These are phyloP conservation scores for Spathaspora gorwiae DNA, from an alignment of 805 yeast genomes.

Conservation along the genomic window DNA sequence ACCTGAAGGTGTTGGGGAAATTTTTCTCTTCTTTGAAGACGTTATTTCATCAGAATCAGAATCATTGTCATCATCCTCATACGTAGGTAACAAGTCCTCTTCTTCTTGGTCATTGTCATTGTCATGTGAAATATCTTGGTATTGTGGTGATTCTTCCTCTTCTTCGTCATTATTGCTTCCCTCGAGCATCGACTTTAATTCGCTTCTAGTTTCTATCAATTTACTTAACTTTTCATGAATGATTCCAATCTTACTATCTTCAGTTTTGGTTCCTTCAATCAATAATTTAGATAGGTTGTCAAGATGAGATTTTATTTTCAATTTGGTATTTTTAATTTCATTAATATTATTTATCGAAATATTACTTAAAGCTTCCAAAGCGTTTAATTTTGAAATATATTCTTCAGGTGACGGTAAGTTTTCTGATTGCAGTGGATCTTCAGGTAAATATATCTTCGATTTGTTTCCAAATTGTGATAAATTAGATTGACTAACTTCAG, in stretches of 20 bases:
- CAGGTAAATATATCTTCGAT: conserved; percentile 32
- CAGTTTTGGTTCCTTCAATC: conserved; percentile 24
- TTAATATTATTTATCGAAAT: conserved; percentile 27
- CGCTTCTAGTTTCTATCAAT: conserved; percentile 25
- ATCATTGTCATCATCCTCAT: conserved; percentile 4
- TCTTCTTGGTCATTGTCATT: conserved; percentile 17
- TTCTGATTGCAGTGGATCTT: conserved; percentile 29
- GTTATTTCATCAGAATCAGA: conserved; percentile 8
- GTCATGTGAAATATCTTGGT: conserved; percentile 7
- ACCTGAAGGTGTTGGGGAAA: conserved; percentile 18
- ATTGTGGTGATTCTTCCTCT: conserved; percentile 2
- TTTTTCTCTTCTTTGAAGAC: conserved; percentile 11
- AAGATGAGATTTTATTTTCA: conserved; percentile 23
- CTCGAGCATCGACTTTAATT: conserved; percentile 26
- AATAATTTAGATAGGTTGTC: conserved; percentile 11
- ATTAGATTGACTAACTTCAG: conserved; percentile 27
- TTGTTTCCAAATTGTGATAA: conserved; percentile 36
- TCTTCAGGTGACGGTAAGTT: conserved; percentile 35
- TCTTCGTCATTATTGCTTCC: conserved; percentile 17
- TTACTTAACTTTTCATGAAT: conserved; percentile 24
- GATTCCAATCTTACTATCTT: conserved; percentile 26
- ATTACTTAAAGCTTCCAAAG: conserved; percentile 34
- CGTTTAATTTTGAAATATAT: conserved; percentile 35
- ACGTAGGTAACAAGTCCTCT: conserved; percentile 9
- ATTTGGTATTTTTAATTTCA: conserved; percentile 25